phyloP scores from a whole-genome alignment of 345 rosid species.

The Gynandropsis gynandra region DNA sequence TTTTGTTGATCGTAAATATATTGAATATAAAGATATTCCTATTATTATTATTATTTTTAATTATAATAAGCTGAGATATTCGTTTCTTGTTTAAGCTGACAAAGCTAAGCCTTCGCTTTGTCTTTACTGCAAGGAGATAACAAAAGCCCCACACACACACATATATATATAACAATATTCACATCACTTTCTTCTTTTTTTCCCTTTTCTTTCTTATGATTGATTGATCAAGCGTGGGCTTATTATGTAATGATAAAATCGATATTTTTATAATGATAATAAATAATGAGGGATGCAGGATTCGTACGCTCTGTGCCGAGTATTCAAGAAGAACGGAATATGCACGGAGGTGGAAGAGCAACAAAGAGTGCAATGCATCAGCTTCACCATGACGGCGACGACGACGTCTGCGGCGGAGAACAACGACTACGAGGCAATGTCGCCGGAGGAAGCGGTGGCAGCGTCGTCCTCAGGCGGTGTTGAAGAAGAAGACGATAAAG shows the following conservation, averaged over 20 bases:
- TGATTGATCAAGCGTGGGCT: no score
- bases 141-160: constrained; percentile 23
- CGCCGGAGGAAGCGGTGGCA: constrained; percentile 73
- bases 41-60: no score
- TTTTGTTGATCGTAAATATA: constrained; percentile 23
- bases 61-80: constrained; percentile 32
- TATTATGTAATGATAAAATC: no score
- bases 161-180: constrained; percentile 15
- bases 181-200: constrained; percentile 1
- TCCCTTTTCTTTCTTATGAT: no score
- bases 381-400: constrained; percentile 41
- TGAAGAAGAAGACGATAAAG: constrained; percentile 74
- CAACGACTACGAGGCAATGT: constrained; percentile 50
- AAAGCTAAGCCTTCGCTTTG: constrained; percentile 39
- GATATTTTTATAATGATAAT: neutral
- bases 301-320: constrained; percentile 84
- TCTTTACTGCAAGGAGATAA: constrained; percentile 38
- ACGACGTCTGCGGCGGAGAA: no score
- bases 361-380: constrained; percentile 45
- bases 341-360: constrained; percentile 64
- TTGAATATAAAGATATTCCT: neutral
- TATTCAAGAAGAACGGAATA: constrained; percentile 86
- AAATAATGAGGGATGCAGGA: constrained; percentile 36
- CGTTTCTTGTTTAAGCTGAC: constrained; percentile 49
- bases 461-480: constrained; percentile 37